Evolutionary conservation across 2,329 filamentous ascomycete species (phyloP).

Genomic region (Camptophora hylomeconis): DNA sequence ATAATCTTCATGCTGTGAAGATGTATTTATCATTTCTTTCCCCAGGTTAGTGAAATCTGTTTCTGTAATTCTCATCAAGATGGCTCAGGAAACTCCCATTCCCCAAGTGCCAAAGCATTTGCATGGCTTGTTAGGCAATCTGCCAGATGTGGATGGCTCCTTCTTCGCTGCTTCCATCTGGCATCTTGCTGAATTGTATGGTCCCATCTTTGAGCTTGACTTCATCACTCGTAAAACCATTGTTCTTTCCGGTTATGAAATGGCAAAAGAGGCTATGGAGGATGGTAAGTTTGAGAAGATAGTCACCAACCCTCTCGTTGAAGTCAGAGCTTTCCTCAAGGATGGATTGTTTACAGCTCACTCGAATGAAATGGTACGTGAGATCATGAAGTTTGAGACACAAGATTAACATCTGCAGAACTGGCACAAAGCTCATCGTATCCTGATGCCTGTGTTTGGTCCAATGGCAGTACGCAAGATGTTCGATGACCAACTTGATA

Average conservation of each 20-base stretch:
- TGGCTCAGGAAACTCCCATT: no score
- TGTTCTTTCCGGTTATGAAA: conserved; percentile 38
- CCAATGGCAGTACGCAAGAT: conserved; percentile 28
- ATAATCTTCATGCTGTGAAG: no score
- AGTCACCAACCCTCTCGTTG: background rate
- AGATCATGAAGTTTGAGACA: no score
- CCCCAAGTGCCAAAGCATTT: conserved; percentile 2
- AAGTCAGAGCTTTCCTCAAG: conserved; percentile 24
- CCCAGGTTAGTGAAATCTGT: no score
- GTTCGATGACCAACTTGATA: conserved; percentile 29
- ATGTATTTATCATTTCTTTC: no score
- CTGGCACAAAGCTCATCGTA: conserved; percentile 48
- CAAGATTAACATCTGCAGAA: conserved; percentile 31
- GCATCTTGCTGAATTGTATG: conserved; percentile 1
- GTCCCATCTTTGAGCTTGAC: conserved; percentile 19
- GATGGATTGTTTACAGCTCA: conserved; percentile 53
- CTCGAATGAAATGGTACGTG: conserved; percentile 46
- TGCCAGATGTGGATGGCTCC: conserved; percentile 1
- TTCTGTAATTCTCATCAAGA: no score
- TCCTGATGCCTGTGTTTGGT: conserved; percentile 33
- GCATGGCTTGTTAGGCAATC: conserved; percentile 1
- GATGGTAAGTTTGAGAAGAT: conserved; percentile 1
- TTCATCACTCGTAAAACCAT: conserved; percentile 33
- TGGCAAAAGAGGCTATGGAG: conserved; percentile 41
- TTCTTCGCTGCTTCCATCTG: conserved; percentile 2